Percentiles rank a stretch among this genome's conserved stretches.
Conservation (phyloP, 257 asterid species). For the Salvia splendens region DNA sequence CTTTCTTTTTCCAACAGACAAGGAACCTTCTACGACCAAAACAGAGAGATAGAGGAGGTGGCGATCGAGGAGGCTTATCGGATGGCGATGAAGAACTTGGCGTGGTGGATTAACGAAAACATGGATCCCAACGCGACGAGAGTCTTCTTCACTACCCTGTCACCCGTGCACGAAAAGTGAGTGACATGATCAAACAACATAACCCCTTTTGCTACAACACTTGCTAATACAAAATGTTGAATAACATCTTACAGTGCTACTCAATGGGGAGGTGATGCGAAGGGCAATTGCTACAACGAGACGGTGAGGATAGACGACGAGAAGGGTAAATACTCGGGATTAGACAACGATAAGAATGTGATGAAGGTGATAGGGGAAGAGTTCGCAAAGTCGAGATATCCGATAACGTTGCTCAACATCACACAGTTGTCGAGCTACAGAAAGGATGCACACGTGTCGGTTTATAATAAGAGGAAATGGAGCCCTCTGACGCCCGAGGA, state of each 20-base stretch:
- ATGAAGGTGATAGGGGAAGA: constrained; percentile 47
- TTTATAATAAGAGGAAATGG: constrained; percentile 70
- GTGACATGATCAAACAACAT: too few relatives aligned
- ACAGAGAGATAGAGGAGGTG: constrained; percentile 44
- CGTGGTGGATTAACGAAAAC: constrained; percentile 56
- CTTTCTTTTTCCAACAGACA: constrained; percentile 40
- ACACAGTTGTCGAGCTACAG: constrained; percentile 59
- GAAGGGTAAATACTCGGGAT: constrained; percentile 47
- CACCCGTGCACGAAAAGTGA: constrained; percentile 55
- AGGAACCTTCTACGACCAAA: constrained; percentile 53
- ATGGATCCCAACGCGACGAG: constrained; percentile 52
- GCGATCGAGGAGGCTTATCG: constrained; percentile 64
- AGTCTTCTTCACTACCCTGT: constrained; percentile 74
- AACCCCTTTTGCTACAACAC: too few relatives aligned
- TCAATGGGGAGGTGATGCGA: constrained; percentile 66
- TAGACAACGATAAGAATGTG: constrained; percentile 41
- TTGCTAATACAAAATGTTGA: too few relatives aligned
- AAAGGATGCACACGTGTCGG: constrained; percentile 68
- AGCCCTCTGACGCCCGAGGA: constrained; percentile 48
- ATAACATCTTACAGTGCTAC: constrained; percentile 35
- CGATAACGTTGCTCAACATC: constrained; percentile 58
- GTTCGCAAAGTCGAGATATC: constrained; percentile 40
- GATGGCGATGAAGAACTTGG: constrained; percentile 64
- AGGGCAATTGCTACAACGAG: constrained; percentile 64
- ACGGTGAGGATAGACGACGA: constrained; percentile 46